Evolutionary conservation across 305 asterid species (phyloP).

Genomic region (Fraxinus dipetala): DNA sequence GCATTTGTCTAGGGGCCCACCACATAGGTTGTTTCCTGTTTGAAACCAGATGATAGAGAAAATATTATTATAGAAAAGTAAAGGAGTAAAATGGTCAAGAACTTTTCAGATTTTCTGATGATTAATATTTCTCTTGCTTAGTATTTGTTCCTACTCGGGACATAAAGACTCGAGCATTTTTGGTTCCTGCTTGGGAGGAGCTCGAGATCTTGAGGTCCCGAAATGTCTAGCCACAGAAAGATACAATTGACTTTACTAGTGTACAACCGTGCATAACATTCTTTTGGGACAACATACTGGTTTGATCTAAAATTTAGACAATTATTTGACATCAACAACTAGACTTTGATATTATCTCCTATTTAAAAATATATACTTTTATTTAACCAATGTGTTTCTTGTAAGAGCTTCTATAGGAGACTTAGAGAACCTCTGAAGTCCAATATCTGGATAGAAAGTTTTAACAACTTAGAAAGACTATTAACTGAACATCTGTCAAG

Average conservation of each 20-base stretch:
- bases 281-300: background rate
- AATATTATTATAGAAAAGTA: background rate
- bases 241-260: background rate
- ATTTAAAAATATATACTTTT: background rate
- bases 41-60: background rate
- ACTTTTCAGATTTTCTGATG: background rate
- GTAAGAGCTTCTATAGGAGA: background rate
- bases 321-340: background rate
- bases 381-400: background rate
- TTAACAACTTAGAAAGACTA: background rate
- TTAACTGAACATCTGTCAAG: background rate
- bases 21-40: constrained; percentile 38
- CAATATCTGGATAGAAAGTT: background rate
- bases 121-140: background rate
- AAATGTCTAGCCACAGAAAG: background rate
- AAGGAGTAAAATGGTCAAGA: background rate
- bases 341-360: background rate
- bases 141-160: background rate
- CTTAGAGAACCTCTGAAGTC: background rate
- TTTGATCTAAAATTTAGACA: background rate
- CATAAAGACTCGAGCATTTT: background rate
- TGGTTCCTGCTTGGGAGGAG: background rate
- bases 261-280: background rate
- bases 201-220: background rate
- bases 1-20: constrained; percentile 34